phyloP scores from a whole-genome alignment of 371 early-diverging fungal species.

The Rhizomucor pusillus region DNA sequence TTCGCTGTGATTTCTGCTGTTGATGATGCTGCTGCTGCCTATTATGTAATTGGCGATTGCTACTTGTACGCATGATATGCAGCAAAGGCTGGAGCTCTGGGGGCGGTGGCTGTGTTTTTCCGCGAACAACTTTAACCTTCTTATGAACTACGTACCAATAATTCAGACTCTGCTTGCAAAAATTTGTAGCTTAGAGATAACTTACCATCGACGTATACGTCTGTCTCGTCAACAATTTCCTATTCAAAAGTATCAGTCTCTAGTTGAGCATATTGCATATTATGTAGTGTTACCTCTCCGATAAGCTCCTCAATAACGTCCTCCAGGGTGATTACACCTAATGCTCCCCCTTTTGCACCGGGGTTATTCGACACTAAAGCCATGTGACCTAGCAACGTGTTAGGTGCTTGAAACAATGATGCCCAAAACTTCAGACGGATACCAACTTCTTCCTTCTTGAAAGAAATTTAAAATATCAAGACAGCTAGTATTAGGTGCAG shows the following conservation, averaged over 20 bases:
- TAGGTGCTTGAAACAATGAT: neutral
- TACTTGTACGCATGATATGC: conserved; percentile 3
- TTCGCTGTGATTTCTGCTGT: no score
- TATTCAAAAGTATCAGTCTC: conserved; percentile 13
- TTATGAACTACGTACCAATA: conserved; percentile 4
- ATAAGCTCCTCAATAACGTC: conserved; percentile 98
- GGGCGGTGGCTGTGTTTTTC: conserved; percentile 4
- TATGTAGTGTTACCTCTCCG: conserved; percentile 54
- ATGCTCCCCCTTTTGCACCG: conserved; percentile 43
- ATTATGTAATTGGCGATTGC: no score
- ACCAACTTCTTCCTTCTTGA: conserved; percentile 86
- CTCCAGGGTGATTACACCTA: conserved; percentile 96
- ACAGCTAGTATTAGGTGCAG: conserved; percentile 70
- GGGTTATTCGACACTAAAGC: conserved; percentile 68
- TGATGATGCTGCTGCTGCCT: no score
- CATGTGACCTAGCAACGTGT: conserved; percentile 52
- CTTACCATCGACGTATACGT: conserved; percentile 83
- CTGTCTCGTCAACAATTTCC: conserved; percentile 95
- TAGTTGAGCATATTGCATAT: neutral
- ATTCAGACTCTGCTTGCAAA: neutral
- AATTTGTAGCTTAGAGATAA: neutral
- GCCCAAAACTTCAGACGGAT: conserved; percentile 15
- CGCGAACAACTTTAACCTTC: conserved; percentile 6
- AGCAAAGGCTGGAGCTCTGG: conserved; percentile 7
- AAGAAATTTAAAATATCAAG: conserved; percentile 92